Conservation (phyloP, 441 rosid genomes). For the Populus hybrid region DNA sequence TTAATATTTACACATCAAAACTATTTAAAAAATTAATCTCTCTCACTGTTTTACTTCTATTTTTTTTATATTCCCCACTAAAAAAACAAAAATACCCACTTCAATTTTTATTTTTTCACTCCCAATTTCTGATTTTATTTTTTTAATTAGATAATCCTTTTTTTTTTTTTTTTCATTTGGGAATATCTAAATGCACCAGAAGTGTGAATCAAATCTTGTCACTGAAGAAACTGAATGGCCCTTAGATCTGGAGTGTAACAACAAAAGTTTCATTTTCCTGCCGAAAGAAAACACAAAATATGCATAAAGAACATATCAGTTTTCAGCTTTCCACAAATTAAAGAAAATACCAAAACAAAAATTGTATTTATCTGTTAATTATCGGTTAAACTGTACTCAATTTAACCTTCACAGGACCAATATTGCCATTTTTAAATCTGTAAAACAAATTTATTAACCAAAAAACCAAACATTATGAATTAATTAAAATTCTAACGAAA, state of each 20-base stretch:
- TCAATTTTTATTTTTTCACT: not conserved
- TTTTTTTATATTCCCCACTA: not conserved
- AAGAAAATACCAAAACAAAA: not conserved
- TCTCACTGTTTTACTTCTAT: not conserved
- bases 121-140: not conserved
- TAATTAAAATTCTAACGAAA: not conserved
- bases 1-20: no score
- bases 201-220: slow-evolving; percentile 28
- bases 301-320: slow-evolving; percentile 64
- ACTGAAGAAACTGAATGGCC: slow-evolving; percentile 35
- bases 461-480: not conserved
- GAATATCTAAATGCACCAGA: not conserved
- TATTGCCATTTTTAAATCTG: slow-evolving; percentile 26
- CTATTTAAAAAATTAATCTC: not conserved
- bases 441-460: slow-evolving; percentile 19
- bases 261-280: slow-evolving; percentile 62
- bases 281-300: slow-evolving; percentile 35
- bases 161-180: not conserved
- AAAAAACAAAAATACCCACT: not conserved
- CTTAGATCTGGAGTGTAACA: slow-evolving; percentile 27
- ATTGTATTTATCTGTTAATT: slow-evolving; percentile 28
- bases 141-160: not conserved
- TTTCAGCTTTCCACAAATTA: slow-evolving; percentile 32
- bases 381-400: slow-evolving; percentile 21
- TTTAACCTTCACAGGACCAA: slow-evolving; percentile 18